phyloP scores from a whole-genome alignment of 2,329 filamentous ascomycete genomes.

The Trichoderma guizhouense region DNA sequence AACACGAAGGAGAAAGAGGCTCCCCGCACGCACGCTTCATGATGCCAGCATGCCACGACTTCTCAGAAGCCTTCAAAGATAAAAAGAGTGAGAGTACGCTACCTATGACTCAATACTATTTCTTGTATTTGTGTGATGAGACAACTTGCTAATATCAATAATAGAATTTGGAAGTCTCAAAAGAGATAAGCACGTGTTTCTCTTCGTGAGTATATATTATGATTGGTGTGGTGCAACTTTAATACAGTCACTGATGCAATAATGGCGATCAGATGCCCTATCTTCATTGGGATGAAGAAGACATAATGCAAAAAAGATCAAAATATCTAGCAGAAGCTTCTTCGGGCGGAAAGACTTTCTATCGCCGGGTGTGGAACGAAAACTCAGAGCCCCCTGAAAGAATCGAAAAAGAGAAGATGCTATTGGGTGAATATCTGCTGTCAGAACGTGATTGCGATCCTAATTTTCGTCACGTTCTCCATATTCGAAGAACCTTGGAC shows the following conservation, averaged over 20 bases:
- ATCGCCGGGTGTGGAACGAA: too few relatives aligned
- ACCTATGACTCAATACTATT: accelerated
- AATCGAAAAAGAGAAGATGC: not conserved
- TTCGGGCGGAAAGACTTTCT: not conserved
- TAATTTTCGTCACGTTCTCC: not conserved
- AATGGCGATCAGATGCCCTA: not conserved
- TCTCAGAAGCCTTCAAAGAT: not conserved
- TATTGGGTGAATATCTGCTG: not conserved
- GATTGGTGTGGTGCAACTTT: too few relatives aligned
- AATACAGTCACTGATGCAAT: not conserved
- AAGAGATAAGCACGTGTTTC: not conserved
- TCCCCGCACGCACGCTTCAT: not conserved
- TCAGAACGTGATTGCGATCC: accelerated
- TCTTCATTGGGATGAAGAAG: not conserved
- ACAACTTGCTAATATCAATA: not conserved
- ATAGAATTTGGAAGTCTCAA: not conserved
- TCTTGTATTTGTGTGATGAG: not conserved
- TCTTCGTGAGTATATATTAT: not conserved
- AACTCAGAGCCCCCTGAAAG: too few relatives aligned
- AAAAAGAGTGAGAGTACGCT: not conserved
- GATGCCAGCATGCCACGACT: not conserved
- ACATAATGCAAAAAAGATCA: not conserved
- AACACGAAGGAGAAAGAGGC: not conserved
- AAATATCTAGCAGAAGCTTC: not conserved
- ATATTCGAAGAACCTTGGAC: not conserved